These are phyloP conservation scores for Helenozyma rhizophorensis DNA, from an alignment of 805 yeast species.

Conservation along the genomic window DNA sequence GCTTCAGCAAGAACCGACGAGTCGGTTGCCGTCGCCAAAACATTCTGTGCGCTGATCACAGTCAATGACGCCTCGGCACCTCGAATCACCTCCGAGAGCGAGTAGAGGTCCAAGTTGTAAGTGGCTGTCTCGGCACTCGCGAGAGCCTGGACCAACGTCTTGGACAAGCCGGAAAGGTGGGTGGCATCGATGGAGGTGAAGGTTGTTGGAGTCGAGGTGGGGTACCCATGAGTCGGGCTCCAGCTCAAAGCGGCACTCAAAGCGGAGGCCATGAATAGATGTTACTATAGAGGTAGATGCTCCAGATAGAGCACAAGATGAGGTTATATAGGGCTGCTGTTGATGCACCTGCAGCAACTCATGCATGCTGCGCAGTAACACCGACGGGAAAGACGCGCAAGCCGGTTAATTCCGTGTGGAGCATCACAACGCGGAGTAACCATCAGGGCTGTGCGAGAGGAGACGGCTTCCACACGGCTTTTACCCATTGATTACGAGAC, in stretches of 20 bases:
- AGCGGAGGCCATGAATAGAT: no score
- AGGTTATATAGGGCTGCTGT: no score
- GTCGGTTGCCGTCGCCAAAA: conserved; percentile 37
- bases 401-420: no score
- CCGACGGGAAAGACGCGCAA: no score
- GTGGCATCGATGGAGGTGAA: conserved; percentile 24
- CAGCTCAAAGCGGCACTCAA: conserved; percentile 4
- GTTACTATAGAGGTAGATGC: no score
- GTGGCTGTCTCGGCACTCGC: conserved; percentile 20
- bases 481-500: no score
- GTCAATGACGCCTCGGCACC: conserved; percentile 37
- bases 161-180: conserved; percentile 19
- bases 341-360: no score
- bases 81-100: conserved; percentile 22
- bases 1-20: conserved; percentile 22
- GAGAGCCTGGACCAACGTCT: conserved; percentile 10
- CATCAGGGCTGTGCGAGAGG: no score
- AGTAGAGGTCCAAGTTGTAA: conserved; percentile 11
- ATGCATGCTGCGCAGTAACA: no score
- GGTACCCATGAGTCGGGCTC: conserved; percentile 15
- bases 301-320: no score
- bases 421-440: no score
- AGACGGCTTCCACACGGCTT: no score
- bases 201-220: conserved; percentile 24
- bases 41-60: conserved; percentile 31